Evolutionary conservation across 768 basidiomycete species (phyloP).

Genomic region (Dentipellis fragilis): DNA sequence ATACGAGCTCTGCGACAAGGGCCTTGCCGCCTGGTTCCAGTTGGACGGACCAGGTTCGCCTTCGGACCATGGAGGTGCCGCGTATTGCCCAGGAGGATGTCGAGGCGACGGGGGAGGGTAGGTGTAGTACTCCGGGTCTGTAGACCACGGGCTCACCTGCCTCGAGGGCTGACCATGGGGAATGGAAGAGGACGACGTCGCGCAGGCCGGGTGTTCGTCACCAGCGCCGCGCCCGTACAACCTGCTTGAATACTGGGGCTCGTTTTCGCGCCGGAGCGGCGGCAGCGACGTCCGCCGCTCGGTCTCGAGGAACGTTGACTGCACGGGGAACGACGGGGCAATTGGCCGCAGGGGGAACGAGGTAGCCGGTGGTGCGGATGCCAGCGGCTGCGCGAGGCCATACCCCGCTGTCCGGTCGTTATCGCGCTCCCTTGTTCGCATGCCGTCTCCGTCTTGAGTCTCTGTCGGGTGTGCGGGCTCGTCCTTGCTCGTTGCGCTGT

Average conservation of each 20-base stretch:
- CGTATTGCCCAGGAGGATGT: constrained; percentile 9
- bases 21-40: constrained; percentile 17
- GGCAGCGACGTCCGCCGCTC: not conserved
- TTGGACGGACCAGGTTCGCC: constrained; percentile 38
- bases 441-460: not conserved
- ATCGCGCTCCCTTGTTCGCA: not conserved
- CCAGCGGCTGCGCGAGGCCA: not conserved
- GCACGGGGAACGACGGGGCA: not conserved
- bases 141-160: constrained; percentile 8
- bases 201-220: not conserved
- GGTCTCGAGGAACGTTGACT: not conserved
- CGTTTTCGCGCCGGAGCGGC: not conserved
- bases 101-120: constrained; percentile 16
- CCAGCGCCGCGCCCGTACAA: not conserved
- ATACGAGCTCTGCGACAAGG: not conserved
- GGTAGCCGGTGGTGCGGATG: not conserved
- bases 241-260: not conserved
- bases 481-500: not conserved
- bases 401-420: not conserved
- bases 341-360: constrained; percentile 1
- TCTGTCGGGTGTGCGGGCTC: not conserved
- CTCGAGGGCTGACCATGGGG: constrained; percentile 15
- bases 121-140: constrained; percentile 18
- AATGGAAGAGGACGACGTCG: constrained; percentile 12
- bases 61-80: constrained; percentile 27